Conservation (phyloP, 176 grass and related monocot species). For the Lolium perenne region DNA sequence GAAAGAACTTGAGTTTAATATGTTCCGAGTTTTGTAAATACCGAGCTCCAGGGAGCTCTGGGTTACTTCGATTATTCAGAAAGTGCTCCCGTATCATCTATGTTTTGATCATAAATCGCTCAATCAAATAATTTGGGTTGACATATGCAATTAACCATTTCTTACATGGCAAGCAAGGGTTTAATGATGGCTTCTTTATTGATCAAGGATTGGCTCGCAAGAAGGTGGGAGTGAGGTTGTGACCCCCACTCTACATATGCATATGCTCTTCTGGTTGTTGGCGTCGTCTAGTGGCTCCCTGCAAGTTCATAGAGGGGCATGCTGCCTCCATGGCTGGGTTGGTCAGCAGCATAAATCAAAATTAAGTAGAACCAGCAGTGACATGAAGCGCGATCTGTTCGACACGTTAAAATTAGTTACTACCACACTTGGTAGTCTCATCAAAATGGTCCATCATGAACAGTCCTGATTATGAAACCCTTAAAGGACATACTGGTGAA, state of each 20-base stretch:
- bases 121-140: neutral
- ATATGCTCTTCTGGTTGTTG: neutral
- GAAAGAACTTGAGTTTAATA: too few relatives aligned
- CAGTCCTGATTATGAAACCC: neutral
- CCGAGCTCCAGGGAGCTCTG: too few relatives aligned
- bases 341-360: conserved; percentile 21
- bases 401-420: conserved; percentile 11
- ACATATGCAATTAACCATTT: conserved; percentile 31
- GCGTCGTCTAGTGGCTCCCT: conserved; percentile 13
- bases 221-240: neutral
- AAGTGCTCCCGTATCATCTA: too few relatives aligned
- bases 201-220: neutral
- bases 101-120: neutral
- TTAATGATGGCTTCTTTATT: neutral
- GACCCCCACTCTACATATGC: neutral
- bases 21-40: too few relatives aligned
- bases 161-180: conserved; percentile 33
- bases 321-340: conserved; percentile 3
- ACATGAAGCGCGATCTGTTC: neutral
- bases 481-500: neutral
- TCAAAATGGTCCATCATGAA: conserved; percentile 14
- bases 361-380: neutral
- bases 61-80: too few relatives aligned
- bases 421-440: conserved; percentile 21
- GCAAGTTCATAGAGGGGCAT: neutral